Evolutionary conservation across 371 early-diverging fungal species (phyloP).

Genomic region (Mucor piriformis): DNA sequence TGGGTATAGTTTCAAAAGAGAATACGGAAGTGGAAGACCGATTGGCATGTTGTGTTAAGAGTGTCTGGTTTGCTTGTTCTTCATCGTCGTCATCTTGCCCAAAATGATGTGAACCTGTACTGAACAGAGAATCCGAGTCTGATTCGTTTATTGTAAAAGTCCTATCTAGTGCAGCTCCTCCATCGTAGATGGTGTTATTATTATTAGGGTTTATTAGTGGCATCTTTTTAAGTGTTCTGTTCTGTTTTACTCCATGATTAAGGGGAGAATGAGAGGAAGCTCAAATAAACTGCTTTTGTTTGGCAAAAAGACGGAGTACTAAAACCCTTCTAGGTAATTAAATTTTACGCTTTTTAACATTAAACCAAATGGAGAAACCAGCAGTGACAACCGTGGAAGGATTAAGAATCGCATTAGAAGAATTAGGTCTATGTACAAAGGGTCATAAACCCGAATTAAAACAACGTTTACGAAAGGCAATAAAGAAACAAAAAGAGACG

Average conservation of each 20-base stretch:
- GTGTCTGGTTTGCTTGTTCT: conserved; percentile 32
- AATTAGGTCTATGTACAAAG: conserved; percentile 50
- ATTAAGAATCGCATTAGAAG: conserved; percentile 46
- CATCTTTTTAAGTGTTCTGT: conserved; percentile 6
- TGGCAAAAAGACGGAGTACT: not conserved
- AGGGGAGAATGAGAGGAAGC: not conserved
- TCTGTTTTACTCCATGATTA: not conserved
- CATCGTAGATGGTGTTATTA: conserved; percentile 6
- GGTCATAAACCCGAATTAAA: conserved; percentile 57
- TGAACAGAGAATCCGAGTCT: conserved; percentile 34
- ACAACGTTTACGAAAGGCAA: conserved; percentile 50
- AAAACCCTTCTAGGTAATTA: not conserved
- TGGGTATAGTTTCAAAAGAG: conserved; percentile 62
- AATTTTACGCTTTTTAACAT: not conserved
- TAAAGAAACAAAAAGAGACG: conserved; percentile 34
- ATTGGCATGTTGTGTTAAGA: conserved; percentile 41
- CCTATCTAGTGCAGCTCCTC: not conserved
- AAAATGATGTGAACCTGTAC: conserved; percentile 28
- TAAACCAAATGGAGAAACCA: not conserved
- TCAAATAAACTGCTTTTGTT: not conserved
- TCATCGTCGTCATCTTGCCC: conserved; percentile 41
- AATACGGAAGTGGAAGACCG: conserved; percentile 43
- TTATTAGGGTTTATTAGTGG: not conserved
- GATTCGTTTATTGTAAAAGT: conserved; percentile 16
- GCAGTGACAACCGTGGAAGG: conserved; percentile 44